Conservation (phyloP, 495 filamentous ascomycete genomes). For the Neurospora sp. region DNA sequence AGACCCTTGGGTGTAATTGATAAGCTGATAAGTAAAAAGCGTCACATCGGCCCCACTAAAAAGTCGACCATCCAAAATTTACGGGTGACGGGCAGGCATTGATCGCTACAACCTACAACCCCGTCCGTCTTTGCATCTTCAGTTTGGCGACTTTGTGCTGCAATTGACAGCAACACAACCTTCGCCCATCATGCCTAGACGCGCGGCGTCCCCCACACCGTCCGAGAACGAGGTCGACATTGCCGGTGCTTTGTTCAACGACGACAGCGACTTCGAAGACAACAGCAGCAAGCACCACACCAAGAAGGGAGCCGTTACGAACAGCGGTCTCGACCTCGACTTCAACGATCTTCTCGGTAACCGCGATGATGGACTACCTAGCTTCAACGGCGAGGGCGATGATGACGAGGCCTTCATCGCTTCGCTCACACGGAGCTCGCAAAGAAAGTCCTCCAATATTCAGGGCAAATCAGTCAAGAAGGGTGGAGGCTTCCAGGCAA, state of each 20-base stretch:
- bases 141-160: neutral
- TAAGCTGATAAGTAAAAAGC: slow-evolving; percentile 13
- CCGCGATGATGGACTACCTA: slow-evolving; percentile 1
- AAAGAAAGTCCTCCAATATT: slow-evolving; percentile 69
- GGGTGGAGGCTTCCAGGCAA: slow-evolving; percentile 90
- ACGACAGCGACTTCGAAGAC: slow-evolving; percentile 31
- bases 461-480: slow-evolving; percentile 86
- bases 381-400: slow-evolving; percentile 25
- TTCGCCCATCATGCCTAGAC: slow-evolving; percentile 21
- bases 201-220: slow-evolving; percentile 65
- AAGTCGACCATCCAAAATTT: slow-evolving; percentile 2
- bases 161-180: neutral
- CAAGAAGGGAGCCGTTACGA: slow-evolving; percentile 6
- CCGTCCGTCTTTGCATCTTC: neutral
- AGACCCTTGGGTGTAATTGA: neutral
- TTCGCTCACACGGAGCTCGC: slow-evolving; percentile 68
- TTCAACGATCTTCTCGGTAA: slow-evolving; percentile 33
- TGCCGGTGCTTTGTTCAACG: slow-evolving; percentile 61
- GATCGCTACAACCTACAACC: neutral
- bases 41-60: slow-evolving; percentile 16
- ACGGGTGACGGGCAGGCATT: neutral
- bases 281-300: neutral
- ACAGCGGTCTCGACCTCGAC: slow-evolving; percentile 28
- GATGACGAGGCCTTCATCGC: slow-evolving; percentile 82
- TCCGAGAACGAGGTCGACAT: slow-evolving; percentile 95